A percentile compares a stretch with the other conserved stretches of the same genome.
Evolutionary conservation across 768 basidiomycete species (phyloP).

Genomic region (Leccinum fibrillosum): DNA sequence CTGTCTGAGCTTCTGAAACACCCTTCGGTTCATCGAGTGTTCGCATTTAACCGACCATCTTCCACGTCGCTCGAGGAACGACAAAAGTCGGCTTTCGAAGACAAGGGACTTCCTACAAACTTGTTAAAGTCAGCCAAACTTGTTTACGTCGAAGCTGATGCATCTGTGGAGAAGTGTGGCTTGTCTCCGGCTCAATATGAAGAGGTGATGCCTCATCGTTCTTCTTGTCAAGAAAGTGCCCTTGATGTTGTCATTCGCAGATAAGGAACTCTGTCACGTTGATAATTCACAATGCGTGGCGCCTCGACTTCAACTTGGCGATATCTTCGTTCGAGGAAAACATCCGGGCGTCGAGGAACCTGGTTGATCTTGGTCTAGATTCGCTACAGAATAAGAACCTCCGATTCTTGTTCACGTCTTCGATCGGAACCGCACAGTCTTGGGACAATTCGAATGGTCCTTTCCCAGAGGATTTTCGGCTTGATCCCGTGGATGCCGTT

Average conservation of each 20-base stretch:
- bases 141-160: conserved; percentile 34
- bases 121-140: conserved; percentile 32
- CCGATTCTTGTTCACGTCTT: conserved; percentile 41
- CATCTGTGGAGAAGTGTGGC: conserved; percentile 28
- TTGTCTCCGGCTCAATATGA: conserved; percentile 21
- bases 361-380: conserved; percentile 30
- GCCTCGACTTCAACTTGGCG: conserved; percentile 39
- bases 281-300: conserved; percentile 45
- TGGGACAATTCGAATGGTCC: conserved; percentile 29
- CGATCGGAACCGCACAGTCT: conserved; percentile 33
- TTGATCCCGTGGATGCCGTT: conserved; percentile 31
- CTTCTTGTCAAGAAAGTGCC: neutral
- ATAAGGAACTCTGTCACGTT: conserved; percentile 32
- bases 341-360: conserved; percentile 37
- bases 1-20: conserved; percentile 28
- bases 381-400: conserved; percentile 23
- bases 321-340: conserved; percentile 43
- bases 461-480: conserved; percentile 35
- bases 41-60: conserved; percentile 33
- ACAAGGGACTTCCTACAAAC: conserved; percentile 27
- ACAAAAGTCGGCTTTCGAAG: conserved; percentile 27
- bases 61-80: conserved; percentile 19
- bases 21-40: conserved; percentile 25
- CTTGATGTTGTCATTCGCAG: conserved; percentile 14
- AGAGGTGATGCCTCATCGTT: conserved; percentile 3